Percentiles rank a stretch among this genome's conserved stretches.
Conservation (phyloP, 768 basidiomycete species). For the Agaricus bisporus region DNA sequence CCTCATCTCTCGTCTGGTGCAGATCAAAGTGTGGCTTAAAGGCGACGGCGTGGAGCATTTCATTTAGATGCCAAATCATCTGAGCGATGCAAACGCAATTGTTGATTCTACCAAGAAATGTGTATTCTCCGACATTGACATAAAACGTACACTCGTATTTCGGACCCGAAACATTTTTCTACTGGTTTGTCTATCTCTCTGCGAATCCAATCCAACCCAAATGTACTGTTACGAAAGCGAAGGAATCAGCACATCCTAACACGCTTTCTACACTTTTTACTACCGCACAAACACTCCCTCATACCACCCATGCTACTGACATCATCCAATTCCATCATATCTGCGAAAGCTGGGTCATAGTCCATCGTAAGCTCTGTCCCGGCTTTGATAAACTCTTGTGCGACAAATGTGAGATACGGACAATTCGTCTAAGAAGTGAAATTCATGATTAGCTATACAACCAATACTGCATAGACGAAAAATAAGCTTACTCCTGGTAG, state of each 20-base stretch:
- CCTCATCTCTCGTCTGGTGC: too few relatives aligned
- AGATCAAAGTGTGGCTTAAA: too few relatives aligned
- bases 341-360: slow-evolving; percentile 45
- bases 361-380: slow-evolving; percentile 58
- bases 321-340: neutral
- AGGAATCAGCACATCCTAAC: slow-evolving; percentile 1
- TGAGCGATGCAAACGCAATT: too few relatives aligned
- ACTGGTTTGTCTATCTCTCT: too few relatives aligned
- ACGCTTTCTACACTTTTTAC: slow-evolving; percentile 4
- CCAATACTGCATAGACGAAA: neutral
- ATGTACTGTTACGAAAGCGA: neutral
- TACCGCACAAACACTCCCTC: slow-evolving; percentile 12
- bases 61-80: too few relatives aligned
- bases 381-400: slow-evolving; percentile 39
- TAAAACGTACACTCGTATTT: too few relatives aligned
- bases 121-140: too few relatives aligned
- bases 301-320: slow-evolving; percentile 7
- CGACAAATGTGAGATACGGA: slow-evolving; percentile 59
- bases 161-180: too few relatives aligned
- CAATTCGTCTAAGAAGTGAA: slow-evolving; percentile 39
- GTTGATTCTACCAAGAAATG: too few relatives aligned
- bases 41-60: too few relatives aligned
- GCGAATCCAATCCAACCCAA: too few relatives aligned
- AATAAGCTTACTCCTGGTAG: slow-evolving; percentile 40
- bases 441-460: neutral